These are phyloP conservation scores for Chlorella sp. DNA, from an alignment of 139 green algal species.

Conservation along the genomic window DNA sequence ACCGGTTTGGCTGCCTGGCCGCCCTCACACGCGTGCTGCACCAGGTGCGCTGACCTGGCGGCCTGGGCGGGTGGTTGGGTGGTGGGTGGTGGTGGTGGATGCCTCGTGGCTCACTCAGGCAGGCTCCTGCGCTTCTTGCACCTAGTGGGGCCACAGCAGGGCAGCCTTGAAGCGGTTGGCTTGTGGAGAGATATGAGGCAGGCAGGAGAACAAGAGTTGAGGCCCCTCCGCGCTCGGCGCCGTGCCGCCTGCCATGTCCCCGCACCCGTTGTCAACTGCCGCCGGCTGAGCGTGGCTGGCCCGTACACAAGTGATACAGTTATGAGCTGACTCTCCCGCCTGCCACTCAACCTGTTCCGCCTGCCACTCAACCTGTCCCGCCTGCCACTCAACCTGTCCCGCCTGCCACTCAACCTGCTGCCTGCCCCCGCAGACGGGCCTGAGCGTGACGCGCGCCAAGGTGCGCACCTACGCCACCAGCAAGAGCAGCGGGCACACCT, in stretches of 20 bases:
- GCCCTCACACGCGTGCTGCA: slow-evolving; percentile 51
- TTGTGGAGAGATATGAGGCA: too few relatives aligned
- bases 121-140: too few relatives aligned
- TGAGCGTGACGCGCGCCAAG: slow-evolving; percentile 67
- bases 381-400: not conserved
- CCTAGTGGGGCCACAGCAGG: too few relatives aligned
- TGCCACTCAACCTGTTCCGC: not conserved
- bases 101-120: too few relatives aligned
- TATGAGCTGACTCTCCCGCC: too few relatives aligned
- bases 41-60: not conserved
- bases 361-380: not conserved
- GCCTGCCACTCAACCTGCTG: not conserved
- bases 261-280: too few relatives aligned
- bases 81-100: not conserved
- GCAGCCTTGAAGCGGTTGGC: too few relatives aligned
- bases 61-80: not conserved
- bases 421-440: slow-evolving; percentile 8
- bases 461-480: slow-evolving; percentile 59
- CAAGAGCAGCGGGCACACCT: slow-evolving; percentile 61
- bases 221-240: too few relatives aligned
- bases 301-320: not conserved
- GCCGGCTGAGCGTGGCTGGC: too few relatives aligned
- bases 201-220: too few relatives aligned
- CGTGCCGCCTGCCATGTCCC: not conserved
- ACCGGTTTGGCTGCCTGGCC: slow-evolving; percentile 62